Conservation (phyloP, 2,329 filamentous ascomycete genomes). For the Aspergillus amoenus region DNA sequence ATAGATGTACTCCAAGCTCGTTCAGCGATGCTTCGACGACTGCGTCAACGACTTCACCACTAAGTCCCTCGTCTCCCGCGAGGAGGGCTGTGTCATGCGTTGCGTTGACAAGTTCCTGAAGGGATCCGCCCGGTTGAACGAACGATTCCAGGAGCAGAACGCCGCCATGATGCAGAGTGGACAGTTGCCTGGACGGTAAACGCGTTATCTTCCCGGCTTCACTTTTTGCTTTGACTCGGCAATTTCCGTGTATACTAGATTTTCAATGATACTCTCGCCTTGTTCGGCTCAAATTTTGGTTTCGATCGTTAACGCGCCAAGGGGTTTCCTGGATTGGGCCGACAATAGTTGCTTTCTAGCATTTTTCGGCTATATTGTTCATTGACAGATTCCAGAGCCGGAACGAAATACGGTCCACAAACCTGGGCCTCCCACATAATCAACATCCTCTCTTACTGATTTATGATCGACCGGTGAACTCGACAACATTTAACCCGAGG, state of each 20-base stretch:
- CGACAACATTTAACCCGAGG: no score
- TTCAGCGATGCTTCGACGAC: slow-evolving; percentile 79
- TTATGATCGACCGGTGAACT: no score
- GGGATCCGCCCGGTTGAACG: slow-evolving; percentile 81
- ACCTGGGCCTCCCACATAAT: no score
- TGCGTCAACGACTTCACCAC: slow-evolving; percentile 99
- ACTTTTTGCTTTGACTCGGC: slow-evolving; percentile 10
- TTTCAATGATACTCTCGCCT: slow-evolving; percentile 21
- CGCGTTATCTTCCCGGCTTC: slow-evolving; percentile 3
- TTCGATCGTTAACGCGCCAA: neutral
- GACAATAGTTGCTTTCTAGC: no score
- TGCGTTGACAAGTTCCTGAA: slow-evolving; percentile 98
- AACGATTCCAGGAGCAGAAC: slow-evolving; percentile 81
- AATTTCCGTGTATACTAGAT: slow-evolving; percentile 21
- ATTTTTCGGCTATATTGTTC: no score
- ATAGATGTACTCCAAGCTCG: slow-evolving; percentile 66
- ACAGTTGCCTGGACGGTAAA: slow-evolving; percentile 47
- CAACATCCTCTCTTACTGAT: no score
- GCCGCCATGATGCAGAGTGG: slow-evolving; percentile 65
- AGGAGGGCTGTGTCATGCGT: slow-evolving; percentile 87
- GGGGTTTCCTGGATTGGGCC: no score
- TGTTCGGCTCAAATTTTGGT: slow-evolving; percentile 3
- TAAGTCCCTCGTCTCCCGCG: slow-evolving; percentile 84
- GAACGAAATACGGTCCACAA: no score
- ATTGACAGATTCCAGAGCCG: no score